Evolutionary conservation across 148 eudicot genomes (phyloP).

Genomic region (Pharnaceum exiguum): DNA sequence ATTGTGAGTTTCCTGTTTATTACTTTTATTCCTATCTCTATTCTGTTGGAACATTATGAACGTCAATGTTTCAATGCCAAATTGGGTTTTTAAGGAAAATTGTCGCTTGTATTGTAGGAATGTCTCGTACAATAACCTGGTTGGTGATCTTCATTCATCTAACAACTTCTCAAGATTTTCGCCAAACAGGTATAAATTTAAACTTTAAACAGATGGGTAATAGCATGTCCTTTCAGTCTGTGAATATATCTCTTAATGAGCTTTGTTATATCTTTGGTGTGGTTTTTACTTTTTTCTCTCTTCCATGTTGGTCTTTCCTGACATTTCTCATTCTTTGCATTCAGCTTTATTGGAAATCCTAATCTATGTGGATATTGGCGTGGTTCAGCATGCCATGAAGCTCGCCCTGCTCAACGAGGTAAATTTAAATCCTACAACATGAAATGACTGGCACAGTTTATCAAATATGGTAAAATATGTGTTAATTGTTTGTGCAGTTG

Average conservation of each 20-base stretch:
- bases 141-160: conserved; percentile 69
- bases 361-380: conserved; percentile 79
- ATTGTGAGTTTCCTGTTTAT: conserved; percentile 42
- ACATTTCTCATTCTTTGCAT: background rate
- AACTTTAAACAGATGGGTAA: background rate
- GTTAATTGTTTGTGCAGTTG: conserved; percentile 31
- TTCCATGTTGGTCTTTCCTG: background rate
- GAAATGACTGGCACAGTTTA: background rate
- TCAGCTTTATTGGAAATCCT: conserved; percentile 84
- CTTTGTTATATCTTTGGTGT: background rate
- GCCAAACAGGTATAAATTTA: conserved; percentile 56
- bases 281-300: background rate
- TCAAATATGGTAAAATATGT: background rate
- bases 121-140: conserved; percentile 78
- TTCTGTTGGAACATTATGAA: too few species aligned
- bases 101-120: conserved; percentile 37
- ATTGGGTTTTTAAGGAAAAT: too few species aligned
- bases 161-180: conserved; percentile 89
- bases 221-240: background rate
- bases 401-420: conserved; percentile 61
- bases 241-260: background rate
- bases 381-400: conserved; percentile 48
- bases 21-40: background rate
- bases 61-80: too few species aligned
- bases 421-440: background rate